These are phyloP conservation scores for Coniochaeta sp. DNA, from an alignment of 2,329 filamentous ascomycete species.

Conservation along the genomic window DNA sequence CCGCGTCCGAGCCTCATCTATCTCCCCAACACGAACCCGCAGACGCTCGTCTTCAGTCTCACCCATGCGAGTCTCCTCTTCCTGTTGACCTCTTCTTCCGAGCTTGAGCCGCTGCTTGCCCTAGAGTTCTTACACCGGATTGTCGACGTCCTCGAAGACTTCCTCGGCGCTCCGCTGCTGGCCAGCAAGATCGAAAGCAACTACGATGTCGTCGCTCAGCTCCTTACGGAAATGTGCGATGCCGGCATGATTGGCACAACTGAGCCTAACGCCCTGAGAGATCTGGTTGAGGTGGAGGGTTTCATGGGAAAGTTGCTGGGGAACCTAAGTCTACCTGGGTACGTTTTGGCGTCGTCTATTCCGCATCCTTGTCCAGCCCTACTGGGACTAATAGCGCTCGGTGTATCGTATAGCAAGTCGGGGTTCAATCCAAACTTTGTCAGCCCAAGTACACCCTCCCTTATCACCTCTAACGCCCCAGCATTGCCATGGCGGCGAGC, in stretches of 20 bases:
- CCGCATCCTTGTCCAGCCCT: not conserved
- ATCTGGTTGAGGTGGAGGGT: conserved; percentile 86
- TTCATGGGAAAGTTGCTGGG: conserved; percentile 84
- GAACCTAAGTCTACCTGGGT: conserved; percentile 78
- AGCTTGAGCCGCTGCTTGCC: conserved; percentile 81
- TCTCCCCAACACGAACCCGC: conserved; percentile 71
- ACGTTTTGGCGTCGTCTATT: conserved; percentile 11
- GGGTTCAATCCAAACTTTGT: conserved; percentile 27
- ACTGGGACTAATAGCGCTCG: not conserved
- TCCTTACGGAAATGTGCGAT: conserved; percentile 95
- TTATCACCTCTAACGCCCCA: conserved; percentile 38
- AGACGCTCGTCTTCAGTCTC: conserved; percentile 83
- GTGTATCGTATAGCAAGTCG: conserved; percentile 22
- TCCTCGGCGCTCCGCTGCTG: conserved; percentile 79
- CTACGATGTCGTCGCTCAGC: conserved; percentile 90
- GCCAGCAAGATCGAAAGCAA: conserved; percentile 79
- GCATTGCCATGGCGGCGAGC: conserved; percentile 80
- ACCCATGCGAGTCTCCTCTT: conserved; percentile 83
- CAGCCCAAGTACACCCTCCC: conserved; percentile 29
- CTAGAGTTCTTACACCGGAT: conserved; percentile 93
- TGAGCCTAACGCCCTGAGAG: conserved; percentile 85
- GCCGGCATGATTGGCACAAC: conserved; percentile 83
- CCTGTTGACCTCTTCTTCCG: conserved; percentile 73
- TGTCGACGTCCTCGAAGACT: conserved; percentile 89
- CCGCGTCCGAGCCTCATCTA: conserved; percentile 85